Conservation (phyloP, 768 basidiomycete species). For the Scleroderma citrinum region DNA sequence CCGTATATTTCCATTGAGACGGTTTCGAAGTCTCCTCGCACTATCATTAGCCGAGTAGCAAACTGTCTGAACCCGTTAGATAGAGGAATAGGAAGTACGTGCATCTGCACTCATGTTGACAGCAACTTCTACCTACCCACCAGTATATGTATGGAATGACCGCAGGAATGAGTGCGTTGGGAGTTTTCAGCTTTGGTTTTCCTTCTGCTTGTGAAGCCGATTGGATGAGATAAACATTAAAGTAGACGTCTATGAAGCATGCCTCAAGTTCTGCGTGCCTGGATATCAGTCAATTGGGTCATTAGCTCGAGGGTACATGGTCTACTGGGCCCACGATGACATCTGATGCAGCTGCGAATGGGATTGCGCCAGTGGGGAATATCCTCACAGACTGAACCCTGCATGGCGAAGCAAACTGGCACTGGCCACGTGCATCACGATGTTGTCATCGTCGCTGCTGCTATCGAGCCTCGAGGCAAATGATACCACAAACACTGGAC, state of each 20-base stretch:
- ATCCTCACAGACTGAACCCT: slow-evolving; percentile 63
- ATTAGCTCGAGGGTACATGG: slow-evolving; percentile 3
- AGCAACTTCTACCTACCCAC: slow-evolving; percentile 57
- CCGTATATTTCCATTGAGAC: slow-evolving; percentile 52
- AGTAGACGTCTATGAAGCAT: slow-evolving; percentile 69
- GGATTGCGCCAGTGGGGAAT: slow-evolving; percentile 59
- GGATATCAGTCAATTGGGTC: slow-evolving; percentile 4
- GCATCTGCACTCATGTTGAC: slow-evolving; percentile 71
- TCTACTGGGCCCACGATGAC: slow-evolving; percentile 54
- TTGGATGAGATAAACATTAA: slow-evolving; percentile 59
- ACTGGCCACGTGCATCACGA: too few species aligned
- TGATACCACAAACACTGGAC: too few species aligned
- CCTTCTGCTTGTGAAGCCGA: slow-evolving; percentile 32
- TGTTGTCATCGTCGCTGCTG: too few species aligned
- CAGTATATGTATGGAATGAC: slow-evolving; percentile 66
- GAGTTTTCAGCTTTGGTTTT: slow-evolving; percentile 56
- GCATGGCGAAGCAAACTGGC: slow-evolving; percentile 65
- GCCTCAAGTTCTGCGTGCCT: slow-evolving; percentile 69
- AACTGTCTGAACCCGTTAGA: slow-evolving; percentile 36
- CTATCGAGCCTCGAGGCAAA: too few species aligned
- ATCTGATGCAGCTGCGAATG: slow-evolving; percentile 56
- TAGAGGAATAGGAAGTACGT: slow-evolving; percentile 15
- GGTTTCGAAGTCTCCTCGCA: slow-evolving; percentile 66
- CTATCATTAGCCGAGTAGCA: slow-evolving; percentile 73
- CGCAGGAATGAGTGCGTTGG: slow-evolving; percentile 70